These are phyloP conservation scores for Suillus occidentalis DNA, from an alignment of 768 basidiomycete species.

Conservation along the genomic window DNA sequence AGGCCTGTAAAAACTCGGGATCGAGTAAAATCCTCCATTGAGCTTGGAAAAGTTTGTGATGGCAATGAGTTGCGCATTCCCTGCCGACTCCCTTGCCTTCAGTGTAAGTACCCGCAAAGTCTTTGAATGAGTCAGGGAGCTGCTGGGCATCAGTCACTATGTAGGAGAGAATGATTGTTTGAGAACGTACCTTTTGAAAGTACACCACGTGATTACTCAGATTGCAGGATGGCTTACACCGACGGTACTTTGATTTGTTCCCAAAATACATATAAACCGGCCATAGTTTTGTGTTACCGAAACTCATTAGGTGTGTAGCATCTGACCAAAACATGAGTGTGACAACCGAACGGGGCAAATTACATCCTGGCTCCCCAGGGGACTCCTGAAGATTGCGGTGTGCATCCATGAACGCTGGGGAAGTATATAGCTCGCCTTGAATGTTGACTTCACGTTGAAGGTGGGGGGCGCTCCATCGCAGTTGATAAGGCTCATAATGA, in stretches of 20 bases:
- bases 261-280: constrained; percentile 23
- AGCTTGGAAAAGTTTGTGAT: too few relatives aligned
- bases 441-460: neutral
- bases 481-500: neutral
- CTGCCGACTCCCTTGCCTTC: too few relatives aligned
- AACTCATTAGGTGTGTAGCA: constrained; percentile 20
- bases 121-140: too few relatives aligned
- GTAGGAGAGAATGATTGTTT: too few relatives aligned
- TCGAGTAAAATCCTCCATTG: too few relatives aligned
- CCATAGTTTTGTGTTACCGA: constrained; percentile 23
- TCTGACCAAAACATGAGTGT: constrained; percentile 22
- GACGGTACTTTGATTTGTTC: constrained; percentile 22
- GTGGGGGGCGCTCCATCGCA: neutral
- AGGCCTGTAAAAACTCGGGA: too few relatives aligned
- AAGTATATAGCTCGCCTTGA: neutral
- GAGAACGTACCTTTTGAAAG: constrained; percentile 7
- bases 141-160: too few relatives aligned
- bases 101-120: too few relatives aligned
- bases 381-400: constrained; percentile 19
- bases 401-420: neutral
- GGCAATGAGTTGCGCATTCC: too few relatives aligned
- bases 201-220: constrained; percentile 11
- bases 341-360: constrained; percentile 13
- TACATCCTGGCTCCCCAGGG: constrained; percentile 16
- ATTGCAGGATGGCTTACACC: constrained; percentile 16